A percentile compares a stretch with the other conserved stretches of the same genome.
Evolutionary conservation across 306 rosid genomes (phyloP).

Genomic region (Luffa aegyptiaca): DNA sequence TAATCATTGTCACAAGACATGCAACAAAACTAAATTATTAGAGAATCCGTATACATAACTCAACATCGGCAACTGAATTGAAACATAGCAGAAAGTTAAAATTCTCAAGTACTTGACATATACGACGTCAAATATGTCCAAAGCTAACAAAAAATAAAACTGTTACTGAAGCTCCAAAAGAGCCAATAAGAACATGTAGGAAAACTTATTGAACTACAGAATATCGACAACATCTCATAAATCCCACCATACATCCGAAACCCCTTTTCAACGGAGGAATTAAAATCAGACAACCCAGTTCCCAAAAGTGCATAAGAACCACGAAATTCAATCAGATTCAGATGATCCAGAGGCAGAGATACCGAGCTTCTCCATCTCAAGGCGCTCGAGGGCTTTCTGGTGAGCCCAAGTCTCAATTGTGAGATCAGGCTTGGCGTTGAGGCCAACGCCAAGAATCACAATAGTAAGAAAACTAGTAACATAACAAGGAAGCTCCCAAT

Average conservation of each 20-base stretch:
- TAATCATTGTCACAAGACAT: not conserved
- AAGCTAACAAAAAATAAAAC: not conserved
- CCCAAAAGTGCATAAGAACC: conserved; percentile 19
- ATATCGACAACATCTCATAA: conserved; percentile 9
- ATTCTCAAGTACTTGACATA: not conserved
- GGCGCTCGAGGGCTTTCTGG: conserved; percentile 92
- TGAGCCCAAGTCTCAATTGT: conserved; percentile 99
- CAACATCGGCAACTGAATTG: conserved; percentile 1
- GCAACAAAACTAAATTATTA: not conserved
- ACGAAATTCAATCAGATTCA: conserved; percentile 31
- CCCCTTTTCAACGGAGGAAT: conserved; percentile 4
- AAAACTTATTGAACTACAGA: conserved; percentile 12
- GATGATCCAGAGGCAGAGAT: conserved; percentile 25
- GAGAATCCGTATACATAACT: not conserved
- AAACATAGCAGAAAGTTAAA: not conserved
- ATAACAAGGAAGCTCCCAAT: conserved; percentile 99
- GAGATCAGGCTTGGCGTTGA: conserved; percentile 96
- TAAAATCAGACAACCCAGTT: conserved; percentile 10
- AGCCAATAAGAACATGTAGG: not conserved
- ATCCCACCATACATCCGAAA: conserved; percentile 3
- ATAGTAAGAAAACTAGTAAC: conserved; percentile 91
- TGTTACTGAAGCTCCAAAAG: not conserved
- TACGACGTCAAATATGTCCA: not conserved
- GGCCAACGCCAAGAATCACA: conserved; percentile 97
- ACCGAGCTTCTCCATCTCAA: conserved; percentile 44